Percentiles rank a stretch among this genome's conserved stretches.
These are phyloP conservation scores for Obelidium mucronatum DNA, from an alignment of 192 early-diverging fungal species.

Conservation along the genomic window DNA sequence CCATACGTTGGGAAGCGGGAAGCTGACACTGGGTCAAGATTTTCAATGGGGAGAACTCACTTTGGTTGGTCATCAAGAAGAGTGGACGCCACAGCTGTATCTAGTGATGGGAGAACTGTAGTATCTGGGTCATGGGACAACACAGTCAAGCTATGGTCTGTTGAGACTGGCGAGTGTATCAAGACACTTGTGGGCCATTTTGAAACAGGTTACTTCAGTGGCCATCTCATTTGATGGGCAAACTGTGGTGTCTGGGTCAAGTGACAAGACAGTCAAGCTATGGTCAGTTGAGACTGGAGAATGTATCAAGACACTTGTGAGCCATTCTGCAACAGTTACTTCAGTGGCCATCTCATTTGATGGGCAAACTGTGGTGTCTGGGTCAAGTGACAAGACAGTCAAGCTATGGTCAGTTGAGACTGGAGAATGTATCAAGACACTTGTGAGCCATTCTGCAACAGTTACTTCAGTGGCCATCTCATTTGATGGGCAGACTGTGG, in stretches of 20 bases:
- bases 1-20: not conserved
- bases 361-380: conserved; percentile 29
- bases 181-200: conserved; percentile 13
- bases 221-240: not conserved
- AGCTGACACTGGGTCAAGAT: not conserved
- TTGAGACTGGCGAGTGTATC: not conserved
- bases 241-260: conserved; percentile 22
- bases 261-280: conserved; percentile 34
- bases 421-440: not conserved
- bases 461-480: conserved; percentile 29
- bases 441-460: conserved; percentile 23
- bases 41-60: not conserved
- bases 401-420: no score
- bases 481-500: conserved; percentile 26
- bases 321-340: conserved; percentile 35
- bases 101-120: conserved; percentile 12
- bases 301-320: conserved; percentile 34
- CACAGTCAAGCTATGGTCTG: conserved; percentile 31
- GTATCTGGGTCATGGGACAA: conserved; percentile 28
- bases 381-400: conserved; percentile 4
- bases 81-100: conserved; percentile 9
- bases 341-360: conserved; percentile 30
- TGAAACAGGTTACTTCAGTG: not conserved
- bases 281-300: conserved; percentile 33
- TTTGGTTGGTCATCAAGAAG: conserved; percentile 11